Evolutionary conservation across 2,329 filamentous ascomycete genomes (phyloP).

Genomic region (Parasarocladium wereldwijsianum): DNA sequence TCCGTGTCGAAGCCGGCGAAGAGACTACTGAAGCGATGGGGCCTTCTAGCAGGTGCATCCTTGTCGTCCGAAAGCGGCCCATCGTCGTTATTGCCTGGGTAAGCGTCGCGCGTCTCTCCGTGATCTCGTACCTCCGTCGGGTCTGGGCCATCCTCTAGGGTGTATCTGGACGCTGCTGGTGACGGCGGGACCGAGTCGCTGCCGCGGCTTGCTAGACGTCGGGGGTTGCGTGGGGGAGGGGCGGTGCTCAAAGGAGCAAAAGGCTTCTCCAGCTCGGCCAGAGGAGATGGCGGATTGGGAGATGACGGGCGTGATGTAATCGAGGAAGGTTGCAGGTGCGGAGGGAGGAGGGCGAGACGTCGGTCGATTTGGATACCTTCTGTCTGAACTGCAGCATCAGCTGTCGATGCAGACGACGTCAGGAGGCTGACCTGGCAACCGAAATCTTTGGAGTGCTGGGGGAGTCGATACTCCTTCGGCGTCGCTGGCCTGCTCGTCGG

Average conservation of each 20-base stretch:
- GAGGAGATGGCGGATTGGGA: constrained; percentile 22
- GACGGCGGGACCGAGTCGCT: too few species aligned
- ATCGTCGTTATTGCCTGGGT: constrained; percentile 70
- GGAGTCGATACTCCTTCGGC: constrained; percentile 56
- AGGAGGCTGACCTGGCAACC: constrained; percentile 61
- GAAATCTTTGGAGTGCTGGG: constrained; percentile 71
- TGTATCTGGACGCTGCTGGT: too few species aligned
- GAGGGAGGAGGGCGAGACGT: constrained; percentile 58
- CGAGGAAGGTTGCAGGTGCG: constrained; percentile 65
- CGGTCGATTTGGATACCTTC: constrained; percentile 79
- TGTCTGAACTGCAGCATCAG: constrained; percentile 52
- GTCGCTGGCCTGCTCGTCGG: constrained; percentile 73
- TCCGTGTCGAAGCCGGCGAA: constrained; percentile 70
- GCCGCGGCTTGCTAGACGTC: constrained; percentile 31
- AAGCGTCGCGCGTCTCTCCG: constrained; percentile 40
- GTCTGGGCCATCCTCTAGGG: too few species aligned
- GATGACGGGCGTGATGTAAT: constrained; percentile 49
- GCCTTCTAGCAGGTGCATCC: constrained; percentile 44
- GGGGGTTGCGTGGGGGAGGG: constrained; percentile 41
- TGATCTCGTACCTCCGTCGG: constrained; percentile 18
- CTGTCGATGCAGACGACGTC: constrained; percentile 7
- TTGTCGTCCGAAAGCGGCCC: constrained; percentile 50
- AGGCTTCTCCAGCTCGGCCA: constrained; percentile 19
- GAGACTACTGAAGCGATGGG: constrained; percentile 67
- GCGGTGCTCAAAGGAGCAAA: constrained; percentile 38